Evolutionary conservation across 2,329 filamentous ascomycete genomes (phyloP), one percentile per base, ranked within the genome.

Genomic region (Teratosphaeria epicoccoides): DNA sequence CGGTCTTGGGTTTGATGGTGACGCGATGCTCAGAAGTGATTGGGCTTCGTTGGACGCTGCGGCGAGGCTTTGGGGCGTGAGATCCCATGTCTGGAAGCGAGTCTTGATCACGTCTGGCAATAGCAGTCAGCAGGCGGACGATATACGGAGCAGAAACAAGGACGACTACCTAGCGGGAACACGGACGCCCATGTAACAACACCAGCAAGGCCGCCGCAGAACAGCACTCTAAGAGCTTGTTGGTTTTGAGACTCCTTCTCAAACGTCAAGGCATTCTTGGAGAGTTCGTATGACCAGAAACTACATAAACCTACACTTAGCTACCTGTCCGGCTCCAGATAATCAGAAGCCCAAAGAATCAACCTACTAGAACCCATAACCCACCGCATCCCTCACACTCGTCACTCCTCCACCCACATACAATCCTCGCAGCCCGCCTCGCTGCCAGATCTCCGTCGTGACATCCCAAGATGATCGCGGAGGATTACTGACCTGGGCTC

Each of bases 211-310:
- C 91, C 91, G 45, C 91, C 91, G 60, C 88, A 94, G 1, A 96
- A 68, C 5, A 97, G 71, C 11, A 69, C 61, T 50, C 63, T 64
- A 26, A 67, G 14, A 4, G 62, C 64, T 53, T 62, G 53, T 46
- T 59, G 54, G 1, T 55, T 59, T 2, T 56, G 52, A 14, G 50
- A 52, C 40, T 64, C 17, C 87, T 79, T 59, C 83, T 85, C 29
- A 79, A 70, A 43, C 3, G 53, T 50, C 14, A 59, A 40, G 9
- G 50, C 49, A 10, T 80, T 76, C 56, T 84, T 88, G 57, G 77
- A 81, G 53, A 90, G 72, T 68, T 94, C 87, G 64, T 96, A 97
- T 1, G 85, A 85, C 86, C 87, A 95, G 68, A 97, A 97, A 66
- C 79, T 81, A 57, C 24, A 24, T 33, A 44, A 29, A 40, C 9